Evolutionary conservation across 1,139 yeast species (phyloP), one percentile per base, ranked within the genome.

Genomic region (Martiniozyma asiatica): DNA sequence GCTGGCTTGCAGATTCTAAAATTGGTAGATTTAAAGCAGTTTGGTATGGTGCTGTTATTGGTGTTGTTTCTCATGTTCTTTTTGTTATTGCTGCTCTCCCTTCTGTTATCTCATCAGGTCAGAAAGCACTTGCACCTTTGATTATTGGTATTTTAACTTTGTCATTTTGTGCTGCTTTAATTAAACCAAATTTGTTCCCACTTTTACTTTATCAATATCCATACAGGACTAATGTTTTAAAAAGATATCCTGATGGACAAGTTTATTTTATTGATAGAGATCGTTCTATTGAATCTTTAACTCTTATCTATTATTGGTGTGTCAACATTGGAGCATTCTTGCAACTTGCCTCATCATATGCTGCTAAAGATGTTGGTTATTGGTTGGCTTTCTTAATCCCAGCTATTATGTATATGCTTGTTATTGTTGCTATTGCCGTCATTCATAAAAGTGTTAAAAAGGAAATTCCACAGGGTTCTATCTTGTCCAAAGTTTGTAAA

Each of bases 251-350:
- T 40, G 51, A 61, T 24, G 94, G 94, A 32, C 75, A 73, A 47
- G 62, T 65, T 28, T 87, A 78, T 24, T 71, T 78, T 43, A 63
- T 77, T 28, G 85, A 78, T 47, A 78, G 80, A 34, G 68, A 68
- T 42, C 61, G 70, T 35, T 72, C 92, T n/a, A 58, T 78, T 38
- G 82, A 79, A 59, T 67, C 78, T 48, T 66, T 81, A 55, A 73
- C 82, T 35, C 66, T 79, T 64, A 59, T 75, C 27, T 81, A 81
- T 56, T 82, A 82, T 58, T 65, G 82, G 71, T 61, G 80, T 47
- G 76, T 82, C 51, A 82, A 82, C 51, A 58, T 78, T 39, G 94
- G 94, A 39, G 73, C 89, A 2, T 66, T 81, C 45, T 67, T 80
- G 40, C 75, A 77, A 42, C 63, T 81, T 41, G 92, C 85, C 18